Evolutionary conservation across 2,329 filamentous ascomycete genomes (phyloP), one percentile per base, ranked within the genome.

Genomic region (Sporothrix mexicana): DNA sequence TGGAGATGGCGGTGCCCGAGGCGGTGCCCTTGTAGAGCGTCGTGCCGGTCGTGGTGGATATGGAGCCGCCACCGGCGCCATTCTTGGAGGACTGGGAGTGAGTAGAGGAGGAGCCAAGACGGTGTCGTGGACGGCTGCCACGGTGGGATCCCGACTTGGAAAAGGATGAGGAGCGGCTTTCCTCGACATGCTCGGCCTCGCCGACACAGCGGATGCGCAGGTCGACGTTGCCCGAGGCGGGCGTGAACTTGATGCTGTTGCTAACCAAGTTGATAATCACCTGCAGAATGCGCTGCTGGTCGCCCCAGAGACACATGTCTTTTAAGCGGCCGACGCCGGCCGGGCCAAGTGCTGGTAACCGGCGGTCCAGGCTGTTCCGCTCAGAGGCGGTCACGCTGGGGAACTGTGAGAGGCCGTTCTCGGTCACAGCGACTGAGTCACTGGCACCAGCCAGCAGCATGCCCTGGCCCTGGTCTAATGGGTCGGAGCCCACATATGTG

Each of bases 261-360:
- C 92, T 95, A 64, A 97, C 93, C 45, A 98, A 85, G 78, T 97
- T 97, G 84, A 97, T 97, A 64, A 97, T 88, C n/a, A 97, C 92
- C 80, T 97, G 95, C 36, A 97, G 83, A 53, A 97, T 96, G 61
- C 95, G 87, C 78, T 97, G 94, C 76, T 96, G 92, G 77, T 98
- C 95, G n/a, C 95, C 95, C 90, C 93, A 96, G 0, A 98, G 84
- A 69, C 92, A 91, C 91, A 97, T 95, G 75, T 97, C 93, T 79
- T 92, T 93, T 30, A 97, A 81, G 20, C 91, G 85, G 10, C 91
- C 92, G 3, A 88, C 85, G 4, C 91, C 91, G 43, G 85, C 84
- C 0, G 91, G 91, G 0, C 91, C 91, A 17, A 91, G 83, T 2
- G 88, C 89, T 12, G 88, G 88, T 15, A 88, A 80, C 17, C 77